phyloP scores from a whole-genome alignment of 2,329 filamentous ascomycete species.

The Hypoxylon rubiginosum region DNA sequence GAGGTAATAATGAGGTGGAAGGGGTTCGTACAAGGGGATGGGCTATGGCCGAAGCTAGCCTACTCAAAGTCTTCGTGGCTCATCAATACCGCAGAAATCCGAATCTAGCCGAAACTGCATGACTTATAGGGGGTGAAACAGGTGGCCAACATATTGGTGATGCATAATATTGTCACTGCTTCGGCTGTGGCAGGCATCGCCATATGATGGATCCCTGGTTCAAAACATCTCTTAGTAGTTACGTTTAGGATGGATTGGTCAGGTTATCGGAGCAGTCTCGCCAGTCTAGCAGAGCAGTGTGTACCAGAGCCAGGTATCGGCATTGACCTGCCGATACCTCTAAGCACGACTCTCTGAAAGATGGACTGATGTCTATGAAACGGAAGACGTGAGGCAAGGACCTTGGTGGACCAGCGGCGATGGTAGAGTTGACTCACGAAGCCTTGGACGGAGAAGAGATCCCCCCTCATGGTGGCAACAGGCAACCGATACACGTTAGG shows the following conservation, averaged over 20 bases:
- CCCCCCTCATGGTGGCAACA: conserved; percentile 38
- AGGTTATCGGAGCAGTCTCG: background rate
- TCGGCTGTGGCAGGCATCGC: background rate
- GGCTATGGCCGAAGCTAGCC: conserved; percentile 8
- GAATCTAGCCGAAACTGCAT: background rate
- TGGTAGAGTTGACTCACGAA: conserved; percentile 11
- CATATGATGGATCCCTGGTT: conserved; percentile 4
- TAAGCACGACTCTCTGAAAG: conserved; percentile 13
- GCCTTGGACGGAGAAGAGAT: conserved; percentile 25
- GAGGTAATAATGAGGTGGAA: conserved; percentile 53
- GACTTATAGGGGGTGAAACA: conserved; percentile 4
- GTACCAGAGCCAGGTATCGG: background rate
- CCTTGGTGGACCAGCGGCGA: conserved; percentile 15
- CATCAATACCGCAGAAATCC: conserved; percentile 4
- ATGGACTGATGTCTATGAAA: conserved; percentile 8
- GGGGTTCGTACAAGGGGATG: conserved; percentile 32
- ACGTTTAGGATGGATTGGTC: conserved; percentile 10
- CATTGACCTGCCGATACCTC: conserved; percentile 2
- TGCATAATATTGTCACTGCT: conserved; percentile 8
- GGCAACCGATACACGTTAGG: conserved; percentile 48
- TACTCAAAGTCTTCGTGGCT: conserved; percentile 13
- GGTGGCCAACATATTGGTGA: conserved; percentile 1
- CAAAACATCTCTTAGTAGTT: conserved; percentile 6
- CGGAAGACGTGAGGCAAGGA: conserved; percentile 8
- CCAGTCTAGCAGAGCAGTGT: conserved; percentile 5